Evolutionary conservation across 345 rosid genomes (phyloP), one percentile per base, ranked within the genome.

Genomic region (Conringia planisiliqua): DNA sequence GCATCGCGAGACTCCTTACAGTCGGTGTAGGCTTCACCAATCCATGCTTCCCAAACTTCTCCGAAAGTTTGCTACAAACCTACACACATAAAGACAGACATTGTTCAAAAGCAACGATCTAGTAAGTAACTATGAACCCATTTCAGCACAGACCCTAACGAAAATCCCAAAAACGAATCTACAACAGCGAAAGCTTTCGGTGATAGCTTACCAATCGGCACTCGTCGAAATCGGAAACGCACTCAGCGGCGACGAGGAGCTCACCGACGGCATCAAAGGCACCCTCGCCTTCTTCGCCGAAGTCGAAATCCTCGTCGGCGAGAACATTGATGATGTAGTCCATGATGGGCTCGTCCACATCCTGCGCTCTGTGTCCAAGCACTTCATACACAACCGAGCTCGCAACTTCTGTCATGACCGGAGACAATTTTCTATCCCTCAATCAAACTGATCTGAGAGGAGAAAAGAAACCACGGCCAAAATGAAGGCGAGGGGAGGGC

Each of bases 281-380:
- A 71, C 99, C 99, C 14, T 88, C 94, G 5, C 99, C 99, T 44
- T 89, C 93, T 52, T 83, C 89, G 56, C 98, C 99, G 80, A 90
- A 92, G 74, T 95, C 98, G 84, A 95, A 92, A 80, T 92, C 99
- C 54, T 92, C 97, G 72, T 92, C 98, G 48, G 97, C 99, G 70
- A 95, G 98, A 78, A 95, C 98, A 71, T 92, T 95, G 82, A 92
- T 83, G 84, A 95, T 90, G 89, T 92, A 92, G 24, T 92, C 98
- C 67, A 92, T 79, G 69, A 95, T 92, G 7, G 99, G 99, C 73
- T 90, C 88, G 81, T 95, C 98, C 55, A 95, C 93, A 56, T 87
- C 96, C 81, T 81, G 82, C 36, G 84, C 71, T 50, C 94, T 80
- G 59, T 70, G 83, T 50, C 99, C 98, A 0, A 92, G 89, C 58